Base-by-base conservation (phyloP, 768 basidiomycete species). In the Phaeotremella fagi region DNA sequence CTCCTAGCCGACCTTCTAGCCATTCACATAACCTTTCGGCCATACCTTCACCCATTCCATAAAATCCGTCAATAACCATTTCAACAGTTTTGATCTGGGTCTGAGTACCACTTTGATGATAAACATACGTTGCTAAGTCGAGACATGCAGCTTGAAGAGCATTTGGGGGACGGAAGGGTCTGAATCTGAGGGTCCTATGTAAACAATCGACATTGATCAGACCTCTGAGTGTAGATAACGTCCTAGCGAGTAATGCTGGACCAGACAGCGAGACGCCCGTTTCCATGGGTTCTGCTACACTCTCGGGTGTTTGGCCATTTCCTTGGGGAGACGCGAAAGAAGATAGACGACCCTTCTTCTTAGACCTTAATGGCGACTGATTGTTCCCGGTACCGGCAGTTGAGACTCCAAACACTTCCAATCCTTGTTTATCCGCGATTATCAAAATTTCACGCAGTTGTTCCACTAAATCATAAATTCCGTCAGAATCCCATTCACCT, bases 151-250 rank as follows among this genome's bases (percentile, higher is more conserved):
- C 79, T 62, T 90, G 88, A n/a, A 91, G 74, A 3, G 86, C 78
- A 64, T 87, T 82, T 2, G 87, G 85, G 14, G 88, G 88, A 25
- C 82, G 79, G 0, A 77, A 77, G 2, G 84, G 86, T 3, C 84
- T 79, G 15, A 84, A 83, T 7, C 75, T 77, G 11, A 79, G 72
- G 2, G 81, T 78, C 55, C 80, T 80, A 72, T 82, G 86, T 1
- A 86, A 82, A 64, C 86, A 86, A 64, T 90, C 88, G 52, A 85
- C 83, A 4, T 77, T 72, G 16, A 88, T 77, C 20, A 90, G 75
- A 1, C 45, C 33, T 11, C 46, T 27, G 9, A 68, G 52, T 18
- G 60, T 23, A 1, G 33, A 23, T 22, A 63, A 3, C 83, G 86
- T n/a, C 78, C 78, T 28, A 85, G 78, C 29, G 82, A 72, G 24